Evolutionary conservation across 805 yeast genomes (phyloP), one percentile per base, ranked within the genome.

Genomic region (Sugiyamaella chiloensis): DNA sequence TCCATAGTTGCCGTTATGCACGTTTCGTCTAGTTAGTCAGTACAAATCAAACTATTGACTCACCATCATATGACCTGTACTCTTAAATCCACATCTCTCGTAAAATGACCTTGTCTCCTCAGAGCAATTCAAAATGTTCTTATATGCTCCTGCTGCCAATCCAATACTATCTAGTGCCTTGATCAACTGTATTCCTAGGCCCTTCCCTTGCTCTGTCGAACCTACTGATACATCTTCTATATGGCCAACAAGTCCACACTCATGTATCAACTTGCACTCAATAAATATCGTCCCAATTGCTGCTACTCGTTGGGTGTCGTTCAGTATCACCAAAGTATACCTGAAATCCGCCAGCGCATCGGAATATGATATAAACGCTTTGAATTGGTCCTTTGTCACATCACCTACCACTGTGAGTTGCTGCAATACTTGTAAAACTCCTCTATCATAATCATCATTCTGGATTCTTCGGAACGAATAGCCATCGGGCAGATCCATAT

Each of bases 51-150:
- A 26, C 11, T 8, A 26, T 26, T 14, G 11, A 29, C 52, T 27
- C 39, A 52, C 57, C 56, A 52, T 54, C 54, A 52, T 48, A n/a
- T 37, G 29, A 8, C 56, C 58, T 6, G 51, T 48, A 17, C 42
- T 44, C 17, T 24, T 11, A 31, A 44, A 54, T 5, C 54, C 51
- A 24, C 47, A 45, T 11, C 40, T 29, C 35, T 50, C 49, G 35
- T 54, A 54, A 36, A 44, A 54, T 3, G 42, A 11, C 29, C 30
- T 31, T n/a, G 41, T 48, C 7, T 19, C 24, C 14, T 35, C 47
- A 9, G 58, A 46, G 39, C 57, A 54, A 43, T 54, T 54, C 4
- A 54, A 46, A 24, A 54, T 48, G 40, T 51, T 47, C 41, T 54
- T 54, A 24, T 54, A 54, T n/a, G 47, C 53, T 3, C 58, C 58